phyloP scores from a whole-genome alignment of 495 filamentous ascomycete species.

The Penicillium psychrofluorescens region DNA sequence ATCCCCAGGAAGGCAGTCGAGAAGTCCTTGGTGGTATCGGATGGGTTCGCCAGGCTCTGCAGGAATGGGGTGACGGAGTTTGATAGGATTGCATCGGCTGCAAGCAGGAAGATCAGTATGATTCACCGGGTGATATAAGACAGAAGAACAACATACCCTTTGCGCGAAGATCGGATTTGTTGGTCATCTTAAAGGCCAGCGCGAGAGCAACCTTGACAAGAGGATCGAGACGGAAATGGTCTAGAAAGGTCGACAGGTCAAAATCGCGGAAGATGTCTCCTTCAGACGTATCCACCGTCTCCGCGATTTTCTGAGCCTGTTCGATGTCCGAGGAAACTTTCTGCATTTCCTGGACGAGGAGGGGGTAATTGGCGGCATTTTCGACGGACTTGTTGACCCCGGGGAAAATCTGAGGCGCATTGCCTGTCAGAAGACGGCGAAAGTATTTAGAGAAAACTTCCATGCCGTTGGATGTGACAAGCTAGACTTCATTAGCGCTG shows the following conservation, averaged over 20 bases:
- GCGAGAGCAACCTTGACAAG: conserved; percentile 83
- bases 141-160: conserved; percentile 60
- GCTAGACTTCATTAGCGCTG: conserved; percentile 38
- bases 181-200: conserved; percentile 74
- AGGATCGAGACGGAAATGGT: conserved; percentile 87
- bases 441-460: conserved; percentile 92
- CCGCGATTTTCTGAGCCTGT: conserved; percentile 83
- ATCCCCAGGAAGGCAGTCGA: conserved; percentile 59
- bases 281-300: conserved; percentile 78
- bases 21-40: conserved; percentile 55
- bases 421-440: conserved; percentile 74
- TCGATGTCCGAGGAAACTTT: conserved; percentile 73
- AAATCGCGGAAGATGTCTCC: conserved; percentile 92
- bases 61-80: conserved; percentile 70
- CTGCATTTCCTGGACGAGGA: conserved; percentile 76
- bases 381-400: conserved; percentile 60
- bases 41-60: conserved; percentile 54
- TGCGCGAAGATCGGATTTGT: conserved; percentile 70
- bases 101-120: conserved; percentile 22
- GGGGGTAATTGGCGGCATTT: conserved; percentile 68
- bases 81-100: conserved; percentile 77
- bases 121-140: conserved; percentile 3
- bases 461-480: conserved; percentile 94
- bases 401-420: conserved; percentile 81
- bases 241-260: conserved; percentile 84